Base-by-base conservation (phyloP, 169 alveolate species). In the Plasmodium gaboni region DNA sequence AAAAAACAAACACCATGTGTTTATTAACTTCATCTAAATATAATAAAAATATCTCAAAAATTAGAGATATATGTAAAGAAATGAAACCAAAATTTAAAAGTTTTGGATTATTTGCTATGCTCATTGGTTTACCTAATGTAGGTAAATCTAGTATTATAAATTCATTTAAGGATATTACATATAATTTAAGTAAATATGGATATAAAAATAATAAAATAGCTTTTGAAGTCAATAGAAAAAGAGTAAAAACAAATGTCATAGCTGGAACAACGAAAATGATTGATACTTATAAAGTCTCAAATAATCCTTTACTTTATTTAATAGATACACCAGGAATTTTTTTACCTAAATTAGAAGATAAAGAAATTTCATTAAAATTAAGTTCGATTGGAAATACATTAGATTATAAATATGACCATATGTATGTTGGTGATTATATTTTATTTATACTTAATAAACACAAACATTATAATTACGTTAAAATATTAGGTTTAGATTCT, bases 101-200 rank as follows among this genome's bases (percentile, higher is more conserved):
- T 38, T 72, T 83, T 9, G 91, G 91, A 19, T 19, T 83, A 2
- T 83, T 83, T 68, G 51, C 85, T 71, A 55, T 83, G 48, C 24
- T 83, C 38, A 98, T 98, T 9, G 99, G 99, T 50, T 98, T 96
- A 92, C 99, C 99, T 26, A 99, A 99, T 92, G 99, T 99, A 15
- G 99, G 99, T 10, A 99, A 99, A 91, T 97, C 99, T 17, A 97
- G 99, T 53, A 96, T 99, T 61, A 98, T 99, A 63, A 99, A 99
- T 87, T 83, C 91, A 3, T 83, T 83, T 57, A 83, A 83, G 22
- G 83, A 83, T 42, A 44, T 83, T 22, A 83, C 91, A 22, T 71
- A 83, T 61, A 83, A 83, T 26, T 32, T 83, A 46, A 60, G 73
- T 13, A 83, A 83, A 50, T 83, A 83, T 68, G 91, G 91, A 12